A percentile compares a stretch with the other conserved stretches of the same genome.
phyloP scores from a whole-genome alignment of 192 early-diverging fungal species.

The Coemansia sp. region DNA sequence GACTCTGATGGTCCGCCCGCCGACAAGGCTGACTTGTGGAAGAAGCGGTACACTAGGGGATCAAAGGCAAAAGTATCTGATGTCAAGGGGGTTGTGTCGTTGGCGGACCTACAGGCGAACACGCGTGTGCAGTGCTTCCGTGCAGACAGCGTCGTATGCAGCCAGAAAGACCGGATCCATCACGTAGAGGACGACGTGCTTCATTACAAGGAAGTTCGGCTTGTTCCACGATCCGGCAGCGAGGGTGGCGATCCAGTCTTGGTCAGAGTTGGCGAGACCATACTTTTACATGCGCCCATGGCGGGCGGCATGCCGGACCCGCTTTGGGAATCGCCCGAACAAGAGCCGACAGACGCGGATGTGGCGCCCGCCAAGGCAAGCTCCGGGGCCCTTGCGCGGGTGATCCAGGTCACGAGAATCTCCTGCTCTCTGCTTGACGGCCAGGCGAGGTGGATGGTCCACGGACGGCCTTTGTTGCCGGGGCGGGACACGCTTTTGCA shows the following conservation, averaged over 20 bases:
- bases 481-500: conserved; percentile 53
- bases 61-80: conserved; percentile 15
- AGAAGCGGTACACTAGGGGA: conserved; percentile 18
- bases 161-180: conserved; percentile 3
- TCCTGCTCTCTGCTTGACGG: conserved; percentile 12
- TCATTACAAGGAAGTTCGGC: conserved; percentile 11
- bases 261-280: conserved; percentile 42
- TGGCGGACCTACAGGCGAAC: conserved; percentile 14
- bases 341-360: background rate
- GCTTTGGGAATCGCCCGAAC: conserved; percentile 9
- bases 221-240: conserved; percentile 17
- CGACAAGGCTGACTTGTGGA: conserved; percentile 8
- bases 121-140: conserved; percentile 11
- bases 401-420: conserved; percentile 25
- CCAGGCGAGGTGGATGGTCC: conserved; percentile 43
- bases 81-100: conserved; percentile 22
- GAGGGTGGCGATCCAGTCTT: conserved; percentile 34
- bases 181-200: background rate
- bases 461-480: conserved; percentile 51
- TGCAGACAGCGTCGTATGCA: background rate
- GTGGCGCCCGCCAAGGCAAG: background rate
- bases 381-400: conserved; percentile 10
- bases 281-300: conserved; percentile 11
- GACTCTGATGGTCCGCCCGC: no score
- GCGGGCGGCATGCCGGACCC: conserved; percentile 11